Base-by-base conservation (phyloP, 2,329 filamentous ascomycete species). In the Lasiodiplodia hormozganensis region DNA sequence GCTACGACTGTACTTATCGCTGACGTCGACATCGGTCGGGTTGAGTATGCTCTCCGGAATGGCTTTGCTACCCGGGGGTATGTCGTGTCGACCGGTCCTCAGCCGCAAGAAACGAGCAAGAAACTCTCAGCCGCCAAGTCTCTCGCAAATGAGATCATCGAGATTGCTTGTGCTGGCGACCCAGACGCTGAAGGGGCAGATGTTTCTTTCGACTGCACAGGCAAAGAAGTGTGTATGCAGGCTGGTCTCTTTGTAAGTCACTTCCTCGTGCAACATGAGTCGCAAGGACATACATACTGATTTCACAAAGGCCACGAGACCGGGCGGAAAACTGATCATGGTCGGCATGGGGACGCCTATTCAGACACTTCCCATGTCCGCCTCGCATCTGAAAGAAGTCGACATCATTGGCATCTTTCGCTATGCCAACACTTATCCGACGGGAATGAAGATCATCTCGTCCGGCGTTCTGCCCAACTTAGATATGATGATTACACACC, bases 371-470 rank as follows among this genome's bases (percentile, higher is more conserved):
- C 85, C 84, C 2, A 81, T 87, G 72, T 85, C 84, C 7, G 83
- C 84, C 1, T 84, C 85, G n/a, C 85, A 85, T 36, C 72, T 87
- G 70, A 82, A 85, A 40, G 85, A 87, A 74, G 84, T 87, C 7
- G 85, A 87, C 73, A 82, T 87, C 53, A 82, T 87, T 60, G 85
- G 85, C n/a, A 85, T 87, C 7, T 86, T 87, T 76, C 79, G 85
- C 54, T 87, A 87, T 69, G 84, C 85, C 73, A 80, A 83, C 72
- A 85, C 84, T 0, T 87, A 87, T 71, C 84, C 85, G 0, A 82
- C 80, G n/a, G 85, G 85, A 2, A 85, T 87, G 74, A 82, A 81
- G 70, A 75, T 87, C 70, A 76, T 87, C 71, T 83, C 81, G 2
- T 84, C 83, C 62, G 85, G 85, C 5, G 81, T 82, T 66, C 74